Conservation (phyloP, 1,284 basidiomycete genomes). For the Inonotus obliquus region DNA sequence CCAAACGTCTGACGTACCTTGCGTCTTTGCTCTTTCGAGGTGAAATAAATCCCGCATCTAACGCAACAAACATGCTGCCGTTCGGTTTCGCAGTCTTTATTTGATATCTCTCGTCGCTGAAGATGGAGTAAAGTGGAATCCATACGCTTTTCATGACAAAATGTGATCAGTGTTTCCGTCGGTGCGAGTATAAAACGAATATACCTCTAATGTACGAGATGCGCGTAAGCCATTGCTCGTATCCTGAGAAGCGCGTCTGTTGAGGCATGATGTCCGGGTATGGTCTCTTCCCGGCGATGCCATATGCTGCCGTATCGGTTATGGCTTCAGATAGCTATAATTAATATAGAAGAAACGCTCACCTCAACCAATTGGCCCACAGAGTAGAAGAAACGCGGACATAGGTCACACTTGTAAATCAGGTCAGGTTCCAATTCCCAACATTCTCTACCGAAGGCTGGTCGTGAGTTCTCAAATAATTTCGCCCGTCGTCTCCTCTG, state of each 20-base stretch:
- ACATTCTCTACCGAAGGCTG: neutral
- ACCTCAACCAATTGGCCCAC: neutral
- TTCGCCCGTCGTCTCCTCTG: neutral
- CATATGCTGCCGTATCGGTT: neutral
- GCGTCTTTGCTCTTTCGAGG: neutral
- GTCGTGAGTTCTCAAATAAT: neutral
- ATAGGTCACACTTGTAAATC: constrained; percentile 2
- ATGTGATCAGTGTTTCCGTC: neutral
- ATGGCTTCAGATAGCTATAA: neutral
- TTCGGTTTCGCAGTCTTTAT: constrained; percentile 2
- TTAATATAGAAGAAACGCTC: neutral
- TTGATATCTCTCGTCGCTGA: neutral
- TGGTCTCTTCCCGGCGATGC: neutral
- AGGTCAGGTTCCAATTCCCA: neutral
- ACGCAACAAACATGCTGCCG: constrained; percentile 3
- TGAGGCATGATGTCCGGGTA: neutral
- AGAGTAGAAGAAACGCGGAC: constrained; percentile 6
- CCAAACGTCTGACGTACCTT: neutral
- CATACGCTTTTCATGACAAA: neutral
- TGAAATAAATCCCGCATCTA: constrained; percentile 11
- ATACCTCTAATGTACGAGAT: neutral
- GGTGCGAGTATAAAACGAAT: neutral
- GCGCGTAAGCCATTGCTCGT: neutral
- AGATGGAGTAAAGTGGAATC: neutral
- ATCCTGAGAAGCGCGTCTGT: neutral